Evolutionary conservation across 106 monocot genomes (phyloP), one percentile per base, ranked within the genome.

Genomic region (Apostasia ramifera): DNA sequence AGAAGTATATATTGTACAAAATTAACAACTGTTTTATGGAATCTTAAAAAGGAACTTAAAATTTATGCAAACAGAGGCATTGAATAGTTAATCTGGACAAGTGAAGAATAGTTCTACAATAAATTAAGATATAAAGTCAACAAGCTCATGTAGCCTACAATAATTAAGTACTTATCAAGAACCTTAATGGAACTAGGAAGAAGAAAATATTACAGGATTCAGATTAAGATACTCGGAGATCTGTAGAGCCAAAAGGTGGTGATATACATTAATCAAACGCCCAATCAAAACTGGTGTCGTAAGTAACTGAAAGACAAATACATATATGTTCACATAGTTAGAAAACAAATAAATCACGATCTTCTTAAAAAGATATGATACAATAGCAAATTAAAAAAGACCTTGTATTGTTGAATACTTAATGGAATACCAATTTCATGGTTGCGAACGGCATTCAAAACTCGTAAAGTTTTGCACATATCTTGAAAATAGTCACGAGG

Each of bases 341-440:
- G 47, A 78, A 79, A 12, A 70, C 43, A 59, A 41, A n/a, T 13
- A 68, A 72, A 55, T 47, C 14, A 49, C 50, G n/a, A 63, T 44
- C 40, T 57, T 71, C 42, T 4, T 42, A 61, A 4, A 67, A 69
- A 59, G 56, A 51, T 11, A 6, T 49, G 55, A 26, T n/a, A 55
- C 3, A 44, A 38, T 15, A 53, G 9, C 40, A 60, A 71, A 54
- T 48, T 38, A 57, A 41, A 48, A 57, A 53, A 47, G 56, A 98
- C 92, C 97, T 93, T 92, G 75, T 90, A 93, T 70, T 98, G 97
- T 57, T 87, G 89, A 66, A 93, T 93, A 68, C 87, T 98, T 53
- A 98, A 81, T 41, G 92, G 92, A 72, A 93, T 93, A 49, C 97
- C 97, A 69, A 98, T 90, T 69, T 87, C 86, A 82, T 61, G 82